Percentiles rank a stretch among this genome's conserved stretches.
Evolutionary conservation across 2,329 filamentous ascomycete species (phyloP).

Genomic region (Cordyceps cateniannulata): DNA sequence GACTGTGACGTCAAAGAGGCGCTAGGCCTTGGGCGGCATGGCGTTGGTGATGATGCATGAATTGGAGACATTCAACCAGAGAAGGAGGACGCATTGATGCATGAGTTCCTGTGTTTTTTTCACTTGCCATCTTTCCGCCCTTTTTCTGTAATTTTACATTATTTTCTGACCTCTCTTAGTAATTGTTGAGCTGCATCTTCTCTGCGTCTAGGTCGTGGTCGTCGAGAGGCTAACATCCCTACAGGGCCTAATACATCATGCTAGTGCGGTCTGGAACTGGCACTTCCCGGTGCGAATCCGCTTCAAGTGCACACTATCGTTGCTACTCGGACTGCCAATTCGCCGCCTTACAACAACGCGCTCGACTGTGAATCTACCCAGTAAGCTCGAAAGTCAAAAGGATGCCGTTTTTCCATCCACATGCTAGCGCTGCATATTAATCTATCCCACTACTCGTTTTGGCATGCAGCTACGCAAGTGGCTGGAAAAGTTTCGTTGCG

Average conservation of each 20-base stretch:
- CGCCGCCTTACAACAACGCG: background rate
- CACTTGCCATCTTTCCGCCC: no score
- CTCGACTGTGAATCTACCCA: background rate
- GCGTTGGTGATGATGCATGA: background rate
- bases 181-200: background rate
- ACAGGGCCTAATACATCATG: background rate
- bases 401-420: background rate
- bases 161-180: no score
- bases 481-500: no score
- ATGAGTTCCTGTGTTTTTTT: no score
- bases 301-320: background rate
- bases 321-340: background rate
- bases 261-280: background rate
- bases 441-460: no score
- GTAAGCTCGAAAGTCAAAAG: background rate
- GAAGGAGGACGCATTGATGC: no score
- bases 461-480: no score
- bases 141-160: no score
- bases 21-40: background rate
- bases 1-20: slow-evolving; percentile 6
- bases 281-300: background rate
- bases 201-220: no score
- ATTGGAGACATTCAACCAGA: no score
- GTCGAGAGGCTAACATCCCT: no score
- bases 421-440: no score